phyloP scores from a whole-genome alignment of 345 rosid genomes.

The Iberis pinnata region DNA sequence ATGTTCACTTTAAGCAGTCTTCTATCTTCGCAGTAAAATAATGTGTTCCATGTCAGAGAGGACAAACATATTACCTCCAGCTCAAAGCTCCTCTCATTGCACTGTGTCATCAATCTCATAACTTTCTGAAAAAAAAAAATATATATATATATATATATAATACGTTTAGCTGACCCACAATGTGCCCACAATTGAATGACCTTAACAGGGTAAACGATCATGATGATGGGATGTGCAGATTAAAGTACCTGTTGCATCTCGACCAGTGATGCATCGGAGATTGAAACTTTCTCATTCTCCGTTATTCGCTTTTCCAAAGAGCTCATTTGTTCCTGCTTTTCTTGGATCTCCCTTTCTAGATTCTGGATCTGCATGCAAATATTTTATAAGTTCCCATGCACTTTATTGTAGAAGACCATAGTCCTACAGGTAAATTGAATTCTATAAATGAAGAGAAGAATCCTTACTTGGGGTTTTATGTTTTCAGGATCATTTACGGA shows the following conservation, averaged over 20 bases:
- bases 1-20: conserved; percentile 9
- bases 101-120: conserved; percentile 83
- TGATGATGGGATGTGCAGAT: conserved; percentile 15
- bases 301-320: conserved; percentile 72
- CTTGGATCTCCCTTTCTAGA: conserved; percentile 83
- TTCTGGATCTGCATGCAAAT: conserved; percentile 65
- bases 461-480: conserved; percentile 64
- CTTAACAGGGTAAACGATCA: conserved; percentile 16
- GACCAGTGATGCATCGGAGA: conserved; percentile 78
- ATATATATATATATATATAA: conserved; percentile 16
- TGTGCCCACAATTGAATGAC: conserved; percentile 13
- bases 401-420: no score
- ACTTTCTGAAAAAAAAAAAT: conserved; percentile 58
- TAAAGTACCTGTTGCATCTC: conserved; percentile 93
- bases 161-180: conserved; percentile 1
- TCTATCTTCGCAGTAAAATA: no score
- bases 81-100: conserved; percentile 93
- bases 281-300: conserved; percentile 91
- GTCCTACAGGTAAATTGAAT: no score
- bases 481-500: conserved; percentile 76
- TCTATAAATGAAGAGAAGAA: not conserved
- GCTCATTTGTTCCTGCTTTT: conserved; percentile 85
- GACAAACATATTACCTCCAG: conserved; percentile 58
- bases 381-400: no score
- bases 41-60: no score